Conservation (phyloP, 2,329 filamentous ascomycete species). For the Xylaria polymorpha region DNA sequence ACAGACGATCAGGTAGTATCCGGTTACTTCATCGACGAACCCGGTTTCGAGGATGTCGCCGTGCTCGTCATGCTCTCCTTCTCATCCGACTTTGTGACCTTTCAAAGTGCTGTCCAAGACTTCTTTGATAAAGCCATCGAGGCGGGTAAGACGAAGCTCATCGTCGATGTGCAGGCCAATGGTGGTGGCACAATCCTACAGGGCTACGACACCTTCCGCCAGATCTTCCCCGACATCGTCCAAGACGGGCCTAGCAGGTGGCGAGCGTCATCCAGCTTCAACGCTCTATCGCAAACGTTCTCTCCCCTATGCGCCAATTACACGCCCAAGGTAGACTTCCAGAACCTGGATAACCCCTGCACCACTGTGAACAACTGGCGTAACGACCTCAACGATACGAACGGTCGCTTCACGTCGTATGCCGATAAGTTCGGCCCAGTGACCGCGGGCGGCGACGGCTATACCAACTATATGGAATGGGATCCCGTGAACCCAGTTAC, state of each 20-base stretch:
- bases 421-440: slow-evolving; percentile 35
- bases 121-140: slow-evolving; percentile 35
- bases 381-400: slow-evolving; percentile 35
- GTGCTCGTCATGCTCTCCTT: slow-evolving; percentile 36
- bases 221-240: slow-evolving; percentile 37
- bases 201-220: slow-evolving; percentile 38
- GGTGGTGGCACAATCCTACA: slow-evolving; percentile 36
- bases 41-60: slow-evolving; percentile 35
- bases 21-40: slow-evolving; percentile 37
- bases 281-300: slow-evolving; percentile 32
- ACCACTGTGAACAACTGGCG: slow-evolving; percentile 34
- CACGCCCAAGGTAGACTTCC: slow-evolving; percentile 27
- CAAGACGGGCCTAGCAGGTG: slow-evolving; percentile 36
- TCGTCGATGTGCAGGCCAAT: slow-evolving; percentile 35
- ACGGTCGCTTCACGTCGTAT: slow-evolving; percentile 34
- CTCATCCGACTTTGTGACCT: slow-evolving; percentile 23
- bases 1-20: slow-evolving; percentile 31
- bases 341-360: slow-evolving; percentile 27
- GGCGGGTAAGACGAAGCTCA: slow-evolving; percentile 36
- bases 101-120: slow-evolving; percentile 31
- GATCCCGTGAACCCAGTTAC: slow-evolving; percentile 29
- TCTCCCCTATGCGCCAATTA: slow-evolving; percentile 34
- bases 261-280: slow-evolving; percentile 24
- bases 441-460: slow-evolving; percentile 21
- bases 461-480: slow-evolving; percentile 36